phyloP scores from a whole-genome alignment of 352 stramenopile species.

The Phytophthora podocarpi region DNA sequence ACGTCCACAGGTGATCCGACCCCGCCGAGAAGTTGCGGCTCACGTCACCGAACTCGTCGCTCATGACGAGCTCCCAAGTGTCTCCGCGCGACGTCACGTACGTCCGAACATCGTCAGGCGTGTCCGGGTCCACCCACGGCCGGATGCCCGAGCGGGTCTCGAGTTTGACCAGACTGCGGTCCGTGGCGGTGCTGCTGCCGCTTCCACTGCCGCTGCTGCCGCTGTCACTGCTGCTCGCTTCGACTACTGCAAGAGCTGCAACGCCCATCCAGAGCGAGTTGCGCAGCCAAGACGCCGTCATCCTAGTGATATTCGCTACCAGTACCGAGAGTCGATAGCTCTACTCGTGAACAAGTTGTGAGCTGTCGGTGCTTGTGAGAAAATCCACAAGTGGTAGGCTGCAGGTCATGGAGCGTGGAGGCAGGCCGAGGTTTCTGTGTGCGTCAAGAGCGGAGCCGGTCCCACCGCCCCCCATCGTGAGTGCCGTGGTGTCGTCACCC shows the following conservation, averaged over 20 bases:
- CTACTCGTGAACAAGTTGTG: no score
- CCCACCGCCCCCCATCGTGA: slow-evolving; percentile 19
- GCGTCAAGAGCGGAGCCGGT: slow-evolving; percentile 24
- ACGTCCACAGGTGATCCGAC: slow-evolving; percentile 95
- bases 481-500: slow-evolving; percentile 13
- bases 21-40: slow-evolving; percentile 90
- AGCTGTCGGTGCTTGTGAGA: background rate
- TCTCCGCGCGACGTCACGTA: slow-evolving; percentile 67
- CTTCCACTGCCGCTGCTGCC: slow-evolving; percentile 21
- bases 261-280: slow-evolving; percentile 9
- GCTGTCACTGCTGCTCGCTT: slow-evolving; percentile 19
- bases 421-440: slow-evolving; percentile 24
- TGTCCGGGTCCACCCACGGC: slow-evolving; percentile 68
- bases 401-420: background rate
- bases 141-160: slow-evolving; percentile 54
- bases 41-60: slow-evolving; percentile 72
- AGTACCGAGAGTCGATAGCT: no score
- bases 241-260: slow-evolving; percentile 15
- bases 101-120: slow-evolving; percentile 39
- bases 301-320: no score
- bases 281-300: background rate
- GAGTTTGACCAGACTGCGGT: slow-evolving; percentile 36
- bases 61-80: slow-evolving; percentile 72
- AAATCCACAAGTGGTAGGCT: slow-evolving; percentile 17
- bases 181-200: slow-evolving; percentile 24